These are phyloP conservation scores for Polytrichum formosum DNA, from an alignment of 225 moss, liverwort and hornwort genomes.

Conservation along the genomic window DNA sequence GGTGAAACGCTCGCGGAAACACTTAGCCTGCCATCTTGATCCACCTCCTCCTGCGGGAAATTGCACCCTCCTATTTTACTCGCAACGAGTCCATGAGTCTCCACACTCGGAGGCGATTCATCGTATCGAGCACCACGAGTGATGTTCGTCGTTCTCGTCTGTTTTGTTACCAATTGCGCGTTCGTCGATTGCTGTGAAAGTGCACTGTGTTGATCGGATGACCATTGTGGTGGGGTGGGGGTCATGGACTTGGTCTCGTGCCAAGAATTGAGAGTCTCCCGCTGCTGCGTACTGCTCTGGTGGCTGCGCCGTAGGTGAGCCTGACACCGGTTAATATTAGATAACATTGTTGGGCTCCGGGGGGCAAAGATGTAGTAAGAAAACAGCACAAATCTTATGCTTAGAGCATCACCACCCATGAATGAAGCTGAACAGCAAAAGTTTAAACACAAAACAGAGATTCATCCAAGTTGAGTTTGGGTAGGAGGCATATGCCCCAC, in stretches of 20 bases:
- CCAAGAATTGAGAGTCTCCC: constrained; percentile 19
- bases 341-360: too few relatives aligned
- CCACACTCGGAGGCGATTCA: constrained; percentile 6
- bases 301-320: constrained; percentile 40
- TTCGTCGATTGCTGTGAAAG: constrained; percentile 14
- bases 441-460: too few relatives aligned
- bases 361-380: too few relatives aligned
- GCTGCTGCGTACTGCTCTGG: constrained; percentile 6
- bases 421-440: too few relatives aligned
- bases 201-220: constrained; percentile 10
- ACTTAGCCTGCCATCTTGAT: constrained; percentile 29
- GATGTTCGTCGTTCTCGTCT: background rate
- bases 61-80: constrained; percentile 17
- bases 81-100: background rate
- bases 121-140: background rate
- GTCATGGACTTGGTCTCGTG: constrained; percentile 13
- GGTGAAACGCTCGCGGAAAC: constrained; percentile 28
- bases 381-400: too few relatives aligned
- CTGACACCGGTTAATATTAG: constrained; percentile 3
- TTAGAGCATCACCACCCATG: too few relatives aligned
- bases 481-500: too few relatives aligned
- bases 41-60: constrained; percentile 11
- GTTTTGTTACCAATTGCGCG: background rate
- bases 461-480: too few relatives aligned
- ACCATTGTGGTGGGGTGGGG: background rate